Percentiles rank a stretch among this genome's conserved stretches.
phyloP scores from a whole-genome alignment of 345 rosid genomes.

The Pistacia atlantica region DNA sequence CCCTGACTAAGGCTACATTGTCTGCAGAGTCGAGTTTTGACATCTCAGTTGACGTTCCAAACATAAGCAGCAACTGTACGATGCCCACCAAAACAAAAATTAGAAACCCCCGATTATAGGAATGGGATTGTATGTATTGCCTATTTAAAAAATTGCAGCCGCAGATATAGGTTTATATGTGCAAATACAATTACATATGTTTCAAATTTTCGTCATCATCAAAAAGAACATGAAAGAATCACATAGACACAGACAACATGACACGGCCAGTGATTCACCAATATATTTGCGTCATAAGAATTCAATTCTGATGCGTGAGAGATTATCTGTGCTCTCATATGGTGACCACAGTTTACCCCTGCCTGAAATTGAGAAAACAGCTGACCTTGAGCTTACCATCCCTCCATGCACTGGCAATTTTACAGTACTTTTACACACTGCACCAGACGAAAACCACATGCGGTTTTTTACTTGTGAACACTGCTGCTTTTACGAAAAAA shows the following conservation, averaged over 20 bases:
- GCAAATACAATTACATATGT: slow-evolving; percentile 3
- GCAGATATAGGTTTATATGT: background rate
- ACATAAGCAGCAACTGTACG: no score
- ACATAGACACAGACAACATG: slow-evolving; percentile 12
- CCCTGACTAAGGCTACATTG: no score
- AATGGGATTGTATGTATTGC: background rate
- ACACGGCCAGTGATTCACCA: slow-evolving; percentile 1
- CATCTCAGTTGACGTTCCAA: no score
- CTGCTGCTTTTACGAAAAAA: background rate
- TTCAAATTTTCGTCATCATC: slow-evolving; percentile 12
- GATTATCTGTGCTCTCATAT: background rate
- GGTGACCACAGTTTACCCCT: background rate
- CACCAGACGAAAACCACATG: background rate
- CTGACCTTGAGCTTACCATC: background rate
- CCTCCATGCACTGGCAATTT: background rate
- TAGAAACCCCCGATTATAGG: background rate
- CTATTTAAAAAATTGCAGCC: background rate
- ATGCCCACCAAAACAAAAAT: background rate
- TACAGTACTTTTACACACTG: background rate
- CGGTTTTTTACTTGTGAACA: slow-evolving; percentile 10
- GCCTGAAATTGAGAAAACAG: slow-evolving; percentile 1
- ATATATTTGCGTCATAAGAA: slow-evolving; percentile 1
- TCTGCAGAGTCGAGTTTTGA: no score
- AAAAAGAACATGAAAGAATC: slow-evolving; percentile 1
- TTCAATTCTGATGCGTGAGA: background rate